Base-by-base conservation (phyloP, 306 rosid genomes). In the Casuarina equisetifolia region DNA sequence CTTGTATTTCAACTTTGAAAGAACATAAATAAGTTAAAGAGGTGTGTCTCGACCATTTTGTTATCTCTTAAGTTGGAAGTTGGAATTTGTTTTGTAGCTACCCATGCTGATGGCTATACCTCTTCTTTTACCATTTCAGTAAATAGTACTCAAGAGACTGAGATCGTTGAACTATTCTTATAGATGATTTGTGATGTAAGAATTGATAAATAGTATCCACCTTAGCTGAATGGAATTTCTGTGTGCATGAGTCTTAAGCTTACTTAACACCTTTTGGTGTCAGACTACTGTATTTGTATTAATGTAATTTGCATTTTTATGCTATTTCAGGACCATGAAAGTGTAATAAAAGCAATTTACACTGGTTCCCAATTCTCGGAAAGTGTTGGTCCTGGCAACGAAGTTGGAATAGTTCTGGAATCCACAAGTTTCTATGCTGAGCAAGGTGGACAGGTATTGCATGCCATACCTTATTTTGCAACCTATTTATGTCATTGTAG, bases 361-460 rank as follows among this genome's bases (percentile, higher is more conserved):
- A 90, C 94, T 9, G 99, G 99, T 79, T 83, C 88, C 67, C 89
- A 90, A 74, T 91, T 82, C 83, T 77, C 88, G 52, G 93, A 87
- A 79, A 84, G 88, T 72, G 82, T 86, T 84, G 81, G 80, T 50
- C 80, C 84, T 16, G 85, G 81, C 72, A 87, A 78, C 74, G 97
- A 88, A 79, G 84, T 92, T 78, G 99, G 98, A 53, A 42, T 95
- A 58, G 84, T 92, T 82, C 82, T 95, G 83, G 92, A 91, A 75
- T 95, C 99, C 50, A 90, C 99, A 46, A 92, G 97, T 86, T 95
- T 95, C 83, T 95, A 95, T 86, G 97, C 99, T 4, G 99, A 95
- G 88, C 99, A 95, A 86, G 99, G 99, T 91, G 99, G 99, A 72
- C 99, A 95, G 99, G 99, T 95, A 91, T 49, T 80, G 63, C 38